These are phyloP conservation scores for Xylariaceae sp. DNA, from an alignment of 2,329 filamentous ascomycete species.

Conservation along the genomic window DNA sequence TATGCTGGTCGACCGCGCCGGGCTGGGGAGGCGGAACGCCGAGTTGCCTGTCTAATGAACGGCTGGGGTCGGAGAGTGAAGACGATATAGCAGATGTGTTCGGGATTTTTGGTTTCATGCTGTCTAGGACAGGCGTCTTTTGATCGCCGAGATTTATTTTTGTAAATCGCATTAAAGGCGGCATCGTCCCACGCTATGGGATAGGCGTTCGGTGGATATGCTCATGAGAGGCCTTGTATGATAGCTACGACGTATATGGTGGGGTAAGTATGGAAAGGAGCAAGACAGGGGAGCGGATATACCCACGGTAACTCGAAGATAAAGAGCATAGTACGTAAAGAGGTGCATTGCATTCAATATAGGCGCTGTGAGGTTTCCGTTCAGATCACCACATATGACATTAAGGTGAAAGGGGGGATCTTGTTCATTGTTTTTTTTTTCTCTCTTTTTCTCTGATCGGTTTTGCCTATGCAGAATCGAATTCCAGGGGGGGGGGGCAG, in stretches of 20 bases:
- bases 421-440: not conserved
- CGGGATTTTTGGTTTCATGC: no score
- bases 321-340: not conserved
- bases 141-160: no score
- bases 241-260: constrained; percentile 15
- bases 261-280: constrained; percentile 4
- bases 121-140: no score
- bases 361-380: not conserved
- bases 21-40: constrained; percentile 64
- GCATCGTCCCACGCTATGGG: no score
- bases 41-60: constrained; percentile 73
- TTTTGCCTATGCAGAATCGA: constrained; percentile 30
- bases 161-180: no score
- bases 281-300: constrained; percentile 13
- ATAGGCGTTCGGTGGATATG: constrained; percentile 45
- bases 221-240: constrained; percentile 49
- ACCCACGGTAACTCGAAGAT: constrained; percentile 14
- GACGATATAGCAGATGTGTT: not conserved
- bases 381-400: constrained; percentile 9
- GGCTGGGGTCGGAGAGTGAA: not conserved
- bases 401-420: constrained; percentile 9
- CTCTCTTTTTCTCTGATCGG: no score
- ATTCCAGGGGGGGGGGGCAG: constrained; percentile 19
- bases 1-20: constrained; percentile 63
- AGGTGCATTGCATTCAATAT: not conserved